Percentiles rank a stretch among this genome's conserved stretches.
phyloP scores from a whole-genome alignment of 2,329 filamentous ascomycete genomes.

The Didymellaceae sp. region DNA sequence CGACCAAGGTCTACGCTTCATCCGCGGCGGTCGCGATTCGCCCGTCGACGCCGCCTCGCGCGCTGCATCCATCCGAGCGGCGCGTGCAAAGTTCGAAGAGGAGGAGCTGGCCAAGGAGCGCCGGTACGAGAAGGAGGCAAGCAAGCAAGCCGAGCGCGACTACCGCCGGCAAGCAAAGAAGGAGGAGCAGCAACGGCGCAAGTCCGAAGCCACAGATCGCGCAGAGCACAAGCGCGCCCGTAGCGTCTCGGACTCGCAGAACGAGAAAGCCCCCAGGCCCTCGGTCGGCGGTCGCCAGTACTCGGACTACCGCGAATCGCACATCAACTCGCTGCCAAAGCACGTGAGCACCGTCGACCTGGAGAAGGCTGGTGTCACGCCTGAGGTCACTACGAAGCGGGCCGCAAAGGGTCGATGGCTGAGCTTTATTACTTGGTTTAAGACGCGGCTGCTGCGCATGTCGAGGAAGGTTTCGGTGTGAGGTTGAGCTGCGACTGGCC shows the following conservation, averaged over 20 bases:
- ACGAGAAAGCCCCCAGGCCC: conserved; percentile 40
- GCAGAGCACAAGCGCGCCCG: conserved; percentile 36
- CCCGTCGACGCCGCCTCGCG: conserved; percentile 59
- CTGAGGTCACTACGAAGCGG: conserved; percentile 43
- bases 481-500: conserved; percentile 1
- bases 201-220: conserved; percentile 47
- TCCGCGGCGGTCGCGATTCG: conserved; percentile 57
- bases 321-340: conserved; percentile 45
- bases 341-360: conserved; percentile 36
- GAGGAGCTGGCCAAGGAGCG: conserved; percentile 64
- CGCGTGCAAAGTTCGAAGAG: conserved; percentile 64
- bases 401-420: conserved; percentile 57
- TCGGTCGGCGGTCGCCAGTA: conserved; percentile 48
- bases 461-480: conserved; percentile 24
- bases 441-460: conserved; percentile 61
- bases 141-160: conserved; percentile 55
- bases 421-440: conserved; percentile 63
- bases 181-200: conserved; percentile 50
- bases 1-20: conserved; percentile 61
- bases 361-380: conserved; percentile 38
- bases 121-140: conserved; percentile 60
- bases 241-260: conserved; percentile 40
- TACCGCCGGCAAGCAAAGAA: conserved; percentile 53
- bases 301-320: conserved; percentile 45
- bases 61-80: conserved; percentile 62